Conservation (phyloP, 164 flowering plant species). For the Hamamelis virginiana region DNA sequence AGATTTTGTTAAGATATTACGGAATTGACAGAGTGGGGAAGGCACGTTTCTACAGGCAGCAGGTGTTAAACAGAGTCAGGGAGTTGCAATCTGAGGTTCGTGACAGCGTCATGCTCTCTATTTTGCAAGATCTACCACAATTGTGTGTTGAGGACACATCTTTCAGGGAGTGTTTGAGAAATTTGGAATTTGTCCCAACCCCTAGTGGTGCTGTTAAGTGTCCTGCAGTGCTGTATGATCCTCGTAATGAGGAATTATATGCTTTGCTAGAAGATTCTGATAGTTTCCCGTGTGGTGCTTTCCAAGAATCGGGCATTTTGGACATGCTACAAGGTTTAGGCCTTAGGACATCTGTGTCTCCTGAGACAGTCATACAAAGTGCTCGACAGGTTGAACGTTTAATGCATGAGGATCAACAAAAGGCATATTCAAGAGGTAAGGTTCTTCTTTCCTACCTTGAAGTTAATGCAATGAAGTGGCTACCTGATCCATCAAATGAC, state of each 20-base stretch:
- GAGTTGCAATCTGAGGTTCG: constrained; percentile 67
- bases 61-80: constrained; percentile 53
- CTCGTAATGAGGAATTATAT: constrained; percentile 85
- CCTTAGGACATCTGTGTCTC: constrained; percentile 72
- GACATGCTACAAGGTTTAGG: constrained; percentile 91
- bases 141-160: constrained; percentile 68
- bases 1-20: constrained; percentile 62
- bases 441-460: constrained; percentile 86
- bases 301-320: constrained; percentile 58
- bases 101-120: constrained; percentile 67
- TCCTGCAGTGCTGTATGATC: constrained; percentile 80
- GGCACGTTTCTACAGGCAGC: constrained; percentile 59
- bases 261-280: constrained; percentile 81
- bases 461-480: constrained; percentile 84
- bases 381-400: constrained; percentile 70
- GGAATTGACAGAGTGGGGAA: constrained; percentile 79
- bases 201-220: constrained; percentile 50
- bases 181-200: constrained; percentile 79
- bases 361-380: constrained; percentile 71
- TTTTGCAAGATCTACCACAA: constrained; percentile 80
- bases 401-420: constrained; percentile 59
- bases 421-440: constrained; percentile 73
- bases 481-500: constrained; percentile 35
- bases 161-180: constrained; percentile 59
- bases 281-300: constrained; percentile 69